Conservation (phyloP, 2,329 filamentous ascomycete genomes). For the Madurella mycetomatis region DNA sequence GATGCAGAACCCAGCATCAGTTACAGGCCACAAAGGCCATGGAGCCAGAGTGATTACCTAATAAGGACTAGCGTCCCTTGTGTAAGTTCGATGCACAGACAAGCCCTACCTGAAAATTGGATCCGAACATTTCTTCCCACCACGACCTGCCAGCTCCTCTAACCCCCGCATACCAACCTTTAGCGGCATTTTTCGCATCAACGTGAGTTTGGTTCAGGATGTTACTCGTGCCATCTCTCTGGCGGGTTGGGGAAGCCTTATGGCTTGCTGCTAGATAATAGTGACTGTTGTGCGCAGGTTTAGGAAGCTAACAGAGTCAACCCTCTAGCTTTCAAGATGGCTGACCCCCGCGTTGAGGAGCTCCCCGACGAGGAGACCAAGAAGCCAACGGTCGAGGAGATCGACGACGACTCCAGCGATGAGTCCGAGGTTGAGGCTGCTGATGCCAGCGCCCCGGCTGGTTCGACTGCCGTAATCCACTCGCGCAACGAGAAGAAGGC, state of each 20-base stretch:
- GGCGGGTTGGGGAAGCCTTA: neutral
- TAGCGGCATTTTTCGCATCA: slow-evolving; percentile 24
- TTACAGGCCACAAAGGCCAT: neutral
- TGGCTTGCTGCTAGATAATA: slow-evolving; percentile 3
- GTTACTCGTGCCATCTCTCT: neutral
- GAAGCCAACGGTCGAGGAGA: slow-evolving; percentile 74
- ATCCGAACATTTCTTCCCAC: slow-evolving; percentile 27
- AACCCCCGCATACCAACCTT: slow-evolving; percentile 24
- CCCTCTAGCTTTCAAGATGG: slow-evolving; percentile 60
- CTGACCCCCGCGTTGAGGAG: slow-evolving; percentile 97
- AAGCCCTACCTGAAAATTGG: slow-evolving; percentile 29
- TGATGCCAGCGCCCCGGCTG: slow-evolving; percentile 63
- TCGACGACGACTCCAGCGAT: slow-evolving; percentile 65
- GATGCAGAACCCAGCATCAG: neutral
- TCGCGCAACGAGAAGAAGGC: slow-evolving; percentile 99
- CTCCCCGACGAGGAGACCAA: slow-evolving; percentile 85
- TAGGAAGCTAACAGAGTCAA: slow-evolving; percentile 27
- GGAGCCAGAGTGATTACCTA: slow-evolving; percentile 11
- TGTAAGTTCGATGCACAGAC: slow-evolving; percentile 7
- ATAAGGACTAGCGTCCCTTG: slow-evolving; percentile 19
- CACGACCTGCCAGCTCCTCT: slow-evolving; percentile 22
- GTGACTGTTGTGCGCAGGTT: slow-evolving; percentile 14
- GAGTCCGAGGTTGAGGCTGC: slow-evolving; percentile 74
- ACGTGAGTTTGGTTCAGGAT: slow-evolving; percentile 22
- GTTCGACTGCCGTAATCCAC: slow-evolving; percentile 86